These are phyloP conservation scores for Friedmanniomyces endolithicus DNA, from an alignment of 495 filamentous ascomycete genomes.

Conservation along the genomic window DNA sequence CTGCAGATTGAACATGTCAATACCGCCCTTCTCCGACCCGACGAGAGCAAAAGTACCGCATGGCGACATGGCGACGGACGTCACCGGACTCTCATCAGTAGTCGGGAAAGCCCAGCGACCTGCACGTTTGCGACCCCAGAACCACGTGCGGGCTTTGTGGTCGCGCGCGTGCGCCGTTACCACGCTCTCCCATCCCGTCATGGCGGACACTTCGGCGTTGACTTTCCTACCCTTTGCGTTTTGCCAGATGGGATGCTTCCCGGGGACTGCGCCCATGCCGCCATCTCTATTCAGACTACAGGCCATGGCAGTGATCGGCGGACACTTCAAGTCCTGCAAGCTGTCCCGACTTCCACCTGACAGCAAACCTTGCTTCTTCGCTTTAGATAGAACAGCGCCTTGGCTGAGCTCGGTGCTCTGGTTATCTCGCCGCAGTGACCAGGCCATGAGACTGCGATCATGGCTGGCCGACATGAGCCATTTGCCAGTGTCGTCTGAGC, in stretches of 20 bases:
- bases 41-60: constrained; percentile 93
- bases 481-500: constrained; percentile 75
- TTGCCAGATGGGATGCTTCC: constrained; percentile 62
- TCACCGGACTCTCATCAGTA: constrained; percentile 69
- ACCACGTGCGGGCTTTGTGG: constrained; percentile 82
- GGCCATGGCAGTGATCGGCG: constrained; percentile 79
- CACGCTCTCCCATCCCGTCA: constrained; percentile 91
- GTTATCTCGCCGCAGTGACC: constrained; percentile 86
- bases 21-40: constrained; percentile 64
- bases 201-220: constrained; percentile 43
- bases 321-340: constrained; percentile 68
- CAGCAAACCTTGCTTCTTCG: constrained; percentile 66
- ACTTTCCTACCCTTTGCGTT: constrained; percentile 43
- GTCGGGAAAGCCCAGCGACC: constrained; percentile 90
- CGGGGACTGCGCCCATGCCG: constrained; percentile 66
- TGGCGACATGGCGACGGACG: constrained; percentile 64
- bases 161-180: constrained; percentile 88
- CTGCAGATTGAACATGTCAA: constrained; percentile 95
- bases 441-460: constrained; percentile 86
- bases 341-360: constrained; percentile 41
- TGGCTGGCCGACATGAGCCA: constrained; percentile 84
- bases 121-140: constrained; percentile 86
- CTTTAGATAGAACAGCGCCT: constrained; percentile 66
- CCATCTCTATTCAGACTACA: constrained; percentile 86
- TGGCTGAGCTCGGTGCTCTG: constrained; percentile 91